These are phyloP conservation scores for Apiotrichum sp. DNA, from an alignment of 1,284 basidiomycete genomes.

Conservation along the genomic window DNA sequence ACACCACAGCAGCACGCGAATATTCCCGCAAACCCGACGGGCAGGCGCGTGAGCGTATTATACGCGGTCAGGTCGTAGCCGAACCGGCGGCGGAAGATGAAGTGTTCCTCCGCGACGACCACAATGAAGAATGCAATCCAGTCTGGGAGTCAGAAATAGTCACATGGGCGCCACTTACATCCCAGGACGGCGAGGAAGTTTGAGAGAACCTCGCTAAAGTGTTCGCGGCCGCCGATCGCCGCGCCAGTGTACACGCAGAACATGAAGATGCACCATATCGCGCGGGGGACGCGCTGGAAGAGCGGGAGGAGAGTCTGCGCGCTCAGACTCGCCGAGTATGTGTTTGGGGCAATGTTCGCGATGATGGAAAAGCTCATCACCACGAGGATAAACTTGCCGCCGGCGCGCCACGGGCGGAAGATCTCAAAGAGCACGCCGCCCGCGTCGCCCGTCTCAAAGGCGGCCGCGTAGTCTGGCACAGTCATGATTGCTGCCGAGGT, in stretches of 20 bases:
- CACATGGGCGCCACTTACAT: constrained; percentile 52
- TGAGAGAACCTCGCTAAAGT: constrained; percentile 56
- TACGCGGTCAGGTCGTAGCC: constrained; percentile 57
- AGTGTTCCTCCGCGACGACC: constrained; percentile 57
- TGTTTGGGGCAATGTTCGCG: constrained; percentile 58
- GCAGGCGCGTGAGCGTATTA: constrained; percentile 53
- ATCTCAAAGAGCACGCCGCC: constrained; percentile 47
- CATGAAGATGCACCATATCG: constrained; percentile 56
- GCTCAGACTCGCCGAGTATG: constrained; percentile 56
- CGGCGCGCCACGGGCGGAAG: constrained; percentile 29
- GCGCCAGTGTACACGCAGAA: constrained; percentile 56
- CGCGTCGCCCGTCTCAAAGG: constrained; percentile 52
- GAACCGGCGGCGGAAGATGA: constrained; percentile 53
- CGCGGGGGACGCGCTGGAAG: constrained; percentile 56
- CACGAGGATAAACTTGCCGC: constrained; percentile 55
- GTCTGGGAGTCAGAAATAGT: neutral
- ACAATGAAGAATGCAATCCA: constrained; percentile 43
- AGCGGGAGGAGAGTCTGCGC: constrained; percentile 55
- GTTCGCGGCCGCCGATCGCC: constrained; percentile 58
- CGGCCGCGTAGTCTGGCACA: constrained; percentile 52
- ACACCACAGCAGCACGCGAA: constrained; percentile 52
- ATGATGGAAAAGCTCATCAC: constrained; percentile 57
- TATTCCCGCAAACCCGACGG: constrained; percentile 56
- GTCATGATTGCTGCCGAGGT: constrained; percentile 55
- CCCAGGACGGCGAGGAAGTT: constrained; percentile 55